These are phyloP conservation scores for Gymnopus androsaceus DNA, from an alignment of 1,284 basidiomycete genomes.

Conservation along the genomic window DNA sequence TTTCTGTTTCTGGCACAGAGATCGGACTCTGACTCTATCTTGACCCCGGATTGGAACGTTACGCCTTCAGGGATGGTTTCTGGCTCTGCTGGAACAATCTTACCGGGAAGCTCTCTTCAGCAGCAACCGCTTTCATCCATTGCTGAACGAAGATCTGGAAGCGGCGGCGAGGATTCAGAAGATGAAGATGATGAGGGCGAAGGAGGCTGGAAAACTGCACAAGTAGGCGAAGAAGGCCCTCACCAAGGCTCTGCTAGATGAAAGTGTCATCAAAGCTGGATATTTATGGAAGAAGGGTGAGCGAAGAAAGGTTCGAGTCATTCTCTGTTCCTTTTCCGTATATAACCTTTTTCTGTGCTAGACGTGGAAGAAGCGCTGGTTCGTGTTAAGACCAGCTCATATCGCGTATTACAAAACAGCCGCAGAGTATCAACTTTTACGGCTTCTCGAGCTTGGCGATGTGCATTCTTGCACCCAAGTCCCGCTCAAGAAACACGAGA, in stretches of 20 bases:
- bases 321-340: constrained; percentile 17
- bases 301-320: constrained; percentile 79
- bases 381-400: constrained; percentile 89
- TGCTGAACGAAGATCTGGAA: constrained; percentile 67
- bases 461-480: constrained; percentile 92
- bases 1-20: constrained; percentile 75
- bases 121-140: constrained; percentile 71
- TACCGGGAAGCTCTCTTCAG: constrained; percentile 23
- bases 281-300: constrained; percentile 97
- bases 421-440: constrained; percentile 89
- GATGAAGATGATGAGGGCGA: constrained; percentile 70
- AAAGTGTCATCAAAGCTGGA: constrained; percentile 85
- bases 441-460: constrained; percentile 85
- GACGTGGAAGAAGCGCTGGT: constrained; percentile 99
- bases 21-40: constrained; percentile 83
- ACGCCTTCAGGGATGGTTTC: constrained; percentile 23
- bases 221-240: constrained; percentile 36
- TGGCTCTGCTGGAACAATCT: constrained; percentile 7
- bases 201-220: constrained; percentile 62
- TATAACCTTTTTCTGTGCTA: constrained; percentile 34
- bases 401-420: constrained; percentile 97
- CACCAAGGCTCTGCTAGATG: constrained; percentile 55
- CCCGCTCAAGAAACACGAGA: constrained; percentile 85
- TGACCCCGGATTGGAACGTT: constrained; percentile 53
- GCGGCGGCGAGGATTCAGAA: constrained; percentile 76